Evolutionary conservation across 2,329 filamentous ascomycete species (phyloP), one percentile per base, ranked within the genome.

Genomic region (Amauroascus verrucosus): DNA sequence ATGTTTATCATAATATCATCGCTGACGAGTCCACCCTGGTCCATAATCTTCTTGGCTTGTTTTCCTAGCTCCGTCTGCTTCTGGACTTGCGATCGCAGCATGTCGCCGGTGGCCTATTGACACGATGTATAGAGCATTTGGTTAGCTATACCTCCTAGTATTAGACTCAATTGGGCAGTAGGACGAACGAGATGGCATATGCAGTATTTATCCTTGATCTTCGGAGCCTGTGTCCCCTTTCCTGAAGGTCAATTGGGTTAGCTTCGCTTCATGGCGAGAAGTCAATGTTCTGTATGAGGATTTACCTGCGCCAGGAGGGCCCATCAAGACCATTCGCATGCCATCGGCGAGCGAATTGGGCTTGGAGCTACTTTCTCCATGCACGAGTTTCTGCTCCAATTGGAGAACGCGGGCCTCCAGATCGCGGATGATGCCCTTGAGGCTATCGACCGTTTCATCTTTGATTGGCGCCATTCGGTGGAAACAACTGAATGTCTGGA

Each of bases 31-130:
- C 91, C 91, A 64, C 93, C 93, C 70, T 91, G 86, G 69, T 98
- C 93, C 93, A 98, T 98, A 73, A 98, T 98, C 83, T 97, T 97
- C 84, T 98, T 98, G 61, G 93, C 93, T 77, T 96, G 89, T 68
- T 86, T 82, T 63, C 93, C 93, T 60, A 98, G 83, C 56, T 86
- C 75, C 54, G 93, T 98, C 83, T 97, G 96, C 77, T 95, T 94
- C 61, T 91, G 86, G 68, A 98, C 93, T 74, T 98, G 93, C 62
- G 90, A 95, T 67, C 93, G 89, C 67, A 98, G 82, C 93, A 98
- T 98, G 75, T 98, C 93, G 71, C 93, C 93, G 56, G 93, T 98
- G 59, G 93, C 93, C 90, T 96, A 64, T 48, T 32, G 35, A n/a
- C 28, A 5, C 9, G 20, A 20, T 22, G 13, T 22, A 47, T 18